These are phyloP conservation scores for Microdochium nivale DNA, from an alignment of 2,329 filamentous ascomycete genomes.

Conservation along the genomic window DNA sequence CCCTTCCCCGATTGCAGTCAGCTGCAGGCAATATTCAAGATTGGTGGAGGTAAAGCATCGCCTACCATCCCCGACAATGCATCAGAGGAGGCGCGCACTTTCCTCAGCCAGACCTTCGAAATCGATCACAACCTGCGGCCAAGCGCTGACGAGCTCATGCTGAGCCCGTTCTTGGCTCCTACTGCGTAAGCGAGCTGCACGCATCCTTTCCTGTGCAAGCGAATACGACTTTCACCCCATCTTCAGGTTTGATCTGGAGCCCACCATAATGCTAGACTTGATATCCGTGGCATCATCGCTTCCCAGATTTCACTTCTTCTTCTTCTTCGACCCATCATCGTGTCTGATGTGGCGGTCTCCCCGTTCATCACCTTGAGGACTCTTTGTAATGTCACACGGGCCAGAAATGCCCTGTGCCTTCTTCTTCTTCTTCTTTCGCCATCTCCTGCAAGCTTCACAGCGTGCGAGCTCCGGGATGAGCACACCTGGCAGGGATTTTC, in stretches of 20 bases:
- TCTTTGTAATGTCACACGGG: neutral
- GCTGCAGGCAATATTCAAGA: conserved; percentile 97
- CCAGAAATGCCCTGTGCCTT: neutral
- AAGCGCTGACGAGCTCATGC: conserved; percentile 82
- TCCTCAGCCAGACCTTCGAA: conserved; percentile 86
- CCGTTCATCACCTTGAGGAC: neutral
- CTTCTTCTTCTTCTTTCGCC: neutral
- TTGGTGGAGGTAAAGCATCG: conserved; percentile 77
- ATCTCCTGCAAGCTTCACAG: neutral
- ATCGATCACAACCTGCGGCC: conserved; percentile 89
- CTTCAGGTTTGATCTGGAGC: no score
- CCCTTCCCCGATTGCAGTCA: conserved; percentile 97
- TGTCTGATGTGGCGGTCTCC: no score
- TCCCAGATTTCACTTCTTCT: no score
- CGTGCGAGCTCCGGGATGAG: neutral
- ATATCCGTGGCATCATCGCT: no score
- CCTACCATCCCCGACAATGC: conserved; percentile 84
- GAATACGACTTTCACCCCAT: no score
- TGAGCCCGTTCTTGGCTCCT: conserved; percentile 72
- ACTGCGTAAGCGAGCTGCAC: conserved; percentile 40
- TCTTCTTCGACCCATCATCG: no score
- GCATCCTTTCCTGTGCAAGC: no score
- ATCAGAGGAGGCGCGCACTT: conserved; percentile 73
- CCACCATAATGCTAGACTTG: no score
- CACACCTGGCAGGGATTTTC: neutral